These are phyloP conservation scores for Drechmeria coniospora DNA, from an alignment of 2,329 filamentous ascomycete species.

Conservation along the genomic window DNA sequence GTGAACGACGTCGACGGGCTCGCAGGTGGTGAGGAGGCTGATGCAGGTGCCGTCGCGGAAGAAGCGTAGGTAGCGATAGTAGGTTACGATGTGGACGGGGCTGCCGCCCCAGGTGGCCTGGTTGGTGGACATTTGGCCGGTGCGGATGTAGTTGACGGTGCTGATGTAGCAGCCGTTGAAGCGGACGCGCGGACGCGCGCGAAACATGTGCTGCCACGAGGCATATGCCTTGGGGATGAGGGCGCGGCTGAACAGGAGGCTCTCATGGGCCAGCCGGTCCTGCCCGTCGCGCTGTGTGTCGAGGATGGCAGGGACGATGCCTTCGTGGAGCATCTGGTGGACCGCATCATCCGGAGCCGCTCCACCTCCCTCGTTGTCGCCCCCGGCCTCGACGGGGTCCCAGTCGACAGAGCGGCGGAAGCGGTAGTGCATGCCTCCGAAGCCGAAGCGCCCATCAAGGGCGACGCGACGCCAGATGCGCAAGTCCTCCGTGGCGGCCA, in stretches of 20 bases:
- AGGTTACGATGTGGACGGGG: slow-evolving; percentile 90
- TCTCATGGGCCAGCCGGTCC: slow-evolving; percentile 16
- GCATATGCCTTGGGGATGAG: slow-evolving; percentile 29
- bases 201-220: slow-evolving; percentile 58
- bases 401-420: slow-evolving; percentile 50
- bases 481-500: slow-evolving; percentile 72
- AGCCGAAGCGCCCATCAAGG: slow-evolving; percentile 57
- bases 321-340: neutral
- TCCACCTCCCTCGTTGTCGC: slow-evolving; percentile 11
- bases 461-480: slow-evolving; percentile 72
- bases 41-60: slow-evolving; percentile 79
- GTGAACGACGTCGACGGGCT: slow-evolving; percentile 78
- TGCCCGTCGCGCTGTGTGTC: slow-evolving; percentile 22
- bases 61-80: slow-evolving; percentile 93
- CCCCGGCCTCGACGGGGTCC: slow-evolving; percentile 23
- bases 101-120: slow-evolving; percentile 56
- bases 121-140: slow-evolving; percentile 57
- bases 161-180: slow-evolving; percentile 96
- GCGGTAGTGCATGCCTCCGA: slow-evolving; percentile 67
- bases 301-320: slow-evolving; percentile 2
- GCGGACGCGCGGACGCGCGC: slow-evolving; percentile 66
- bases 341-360: slow-evolving; percentile 1
- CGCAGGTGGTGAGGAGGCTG: slow-evolving; percentile 62
- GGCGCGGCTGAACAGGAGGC: slow-evolving; percentile 20
- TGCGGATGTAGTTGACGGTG: slow-evolving; percentile 85